A percentile compares a stretch with the other conserved stretches of the same genome.
Evolutionary conservation across 148 eudicot species (phyloP).

Genomic region (Amaranthus cruentus): DNA sequence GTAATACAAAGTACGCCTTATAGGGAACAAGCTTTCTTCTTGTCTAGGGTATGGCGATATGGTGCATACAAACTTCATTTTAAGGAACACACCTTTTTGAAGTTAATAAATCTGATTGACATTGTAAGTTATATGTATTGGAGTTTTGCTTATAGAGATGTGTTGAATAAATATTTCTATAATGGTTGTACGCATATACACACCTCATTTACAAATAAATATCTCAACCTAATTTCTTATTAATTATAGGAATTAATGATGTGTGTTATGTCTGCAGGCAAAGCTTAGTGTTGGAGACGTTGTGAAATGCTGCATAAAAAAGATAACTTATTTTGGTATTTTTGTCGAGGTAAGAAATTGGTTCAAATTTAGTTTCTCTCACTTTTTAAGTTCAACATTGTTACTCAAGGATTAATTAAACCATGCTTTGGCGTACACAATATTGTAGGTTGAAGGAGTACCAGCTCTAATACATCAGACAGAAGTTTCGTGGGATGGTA

Average conservation of each 20-base stretch:
- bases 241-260: background rate
- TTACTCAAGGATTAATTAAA: background rate
- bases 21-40: background rate
- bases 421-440: constrained; percentile 6
- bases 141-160: background rate
- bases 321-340: constrained; percentile 83
- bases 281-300: constrained; percentile 79
- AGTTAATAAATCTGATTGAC: too few relatives aligned
- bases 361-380: background rate
- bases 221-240: background rate
- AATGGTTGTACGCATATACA: background rate
- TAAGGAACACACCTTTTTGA: background rate
- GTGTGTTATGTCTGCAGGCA: constrained; percentile 44
- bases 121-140: background rate
- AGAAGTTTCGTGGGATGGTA: constrained; percentile 93
- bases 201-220: background rate
- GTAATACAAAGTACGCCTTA: background rate
- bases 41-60: background rate
- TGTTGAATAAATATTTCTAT: background rate
- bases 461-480: constrained; percentile 86
- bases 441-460: constrained; percentile 86
- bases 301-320: constrained; percentile 71
- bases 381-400: background rate
- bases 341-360: constrained; percentile 72
- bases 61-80: background rate